Base-by-base conservation (phyloP, 352 stramenopile species). In the Globisporangium recalcitrans region DNA sequence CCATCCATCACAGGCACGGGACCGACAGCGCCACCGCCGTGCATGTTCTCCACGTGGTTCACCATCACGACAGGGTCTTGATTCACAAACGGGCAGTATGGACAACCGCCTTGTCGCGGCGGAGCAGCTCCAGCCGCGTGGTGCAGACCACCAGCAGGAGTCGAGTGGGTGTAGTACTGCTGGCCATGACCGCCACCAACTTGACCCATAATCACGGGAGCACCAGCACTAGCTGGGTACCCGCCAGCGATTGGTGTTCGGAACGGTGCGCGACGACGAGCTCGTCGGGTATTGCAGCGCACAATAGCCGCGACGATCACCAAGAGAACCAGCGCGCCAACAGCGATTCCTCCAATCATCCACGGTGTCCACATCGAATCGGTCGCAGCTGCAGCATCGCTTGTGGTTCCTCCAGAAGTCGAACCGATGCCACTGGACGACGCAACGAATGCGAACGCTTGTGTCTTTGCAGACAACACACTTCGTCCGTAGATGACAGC, bases 371-470 rank as follows among this genome's bases (percentile, higher is more conserved):
- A 91, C 36, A 87, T 78, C 34, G 65, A 72, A 10, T 58, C 52
- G 52, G 16, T 65, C 19, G 63, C 47, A 10, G 67, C 27, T 22
- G 22, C 26, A 10, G 26, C 0, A 24, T 58, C 42, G n/a, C 22
- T 53, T 19, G 54, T 26, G 1, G 36, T 63, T 24, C 69, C 60
- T 58, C 72, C 16, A 69, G 78, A 9, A 2, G 74, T 77, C 7
- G 78, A 85, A 22, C 80, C 82, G 22, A 91, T 91, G 19, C 76
- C 73, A 49, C 75, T 89, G n/a, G 81, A 90, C 6, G 85, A 92
- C 34, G 85, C 85, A 4, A 93, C 85, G 32, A 93, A 90, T 9
- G 85, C 77, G 49, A 92, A 93, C 34, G 72, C 65, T 62, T 93
- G 85, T 1, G 69, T 61, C 34, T 85, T 74, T 1, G 77, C 72